phyloP scores from a whole-genome alignment of 164 flowering plant genomes.

The Akebia trifoliata region DNA sequence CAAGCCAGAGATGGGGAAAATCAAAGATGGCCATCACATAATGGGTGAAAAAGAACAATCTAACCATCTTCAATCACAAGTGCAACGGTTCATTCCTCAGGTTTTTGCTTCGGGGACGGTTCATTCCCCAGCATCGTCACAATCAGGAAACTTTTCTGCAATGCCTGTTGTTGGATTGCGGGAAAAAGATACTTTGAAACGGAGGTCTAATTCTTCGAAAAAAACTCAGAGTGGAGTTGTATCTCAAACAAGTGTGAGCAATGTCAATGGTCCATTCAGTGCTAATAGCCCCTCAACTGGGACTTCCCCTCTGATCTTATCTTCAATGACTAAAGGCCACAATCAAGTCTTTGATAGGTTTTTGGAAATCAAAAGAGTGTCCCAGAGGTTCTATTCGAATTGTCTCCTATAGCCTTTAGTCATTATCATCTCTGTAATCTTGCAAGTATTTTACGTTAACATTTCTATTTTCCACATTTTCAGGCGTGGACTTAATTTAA shows the following conservation, averaged over 20 bases:
- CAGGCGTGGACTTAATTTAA: constrained; percentile 19
- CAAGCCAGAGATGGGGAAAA: not conserved
- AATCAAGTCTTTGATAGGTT: constrained; percentile 18
- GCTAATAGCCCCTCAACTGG: no score
- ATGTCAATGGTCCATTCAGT: no score
- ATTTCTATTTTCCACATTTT: constrained; percentile 7
- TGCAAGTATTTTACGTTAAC: not conserved
- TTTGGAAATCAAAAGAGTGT: constrained; percentile 11
- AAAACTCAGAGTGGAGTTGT: constrained; percentile 1
- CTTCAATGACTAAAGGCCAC: constrained; percentile 2
- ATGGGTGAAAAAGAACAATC: constrained; percentile 5
- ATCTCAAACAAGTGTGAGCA: constrained; percentile 6
- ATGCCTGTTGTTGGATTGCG: not conserved
- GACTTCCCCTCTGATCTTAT: not conserved
- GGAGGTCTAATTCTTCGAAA: constrained; percentile 7
- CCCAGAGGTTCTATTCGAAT: constrained; percentile 12
- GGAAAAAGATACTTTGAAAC: constrained; percentile 1
- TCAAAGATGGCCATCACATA: not conserved
- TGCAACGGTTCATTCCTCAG: not conserved
- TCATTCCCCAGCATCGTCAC: constrained; percentile 2
- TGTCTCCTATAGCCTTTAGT: not conserved
- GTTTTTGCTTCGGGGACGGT: no score
- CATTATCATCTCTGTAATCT: not conserved
- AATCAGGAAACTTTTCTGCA: constrained; percentile 1
- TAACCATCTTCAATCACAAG: not conserved